Base-by-base conservation (phyloP, 2,329 filamentous ascomycete genomes). In the Davidsoniella australis region DNA sequence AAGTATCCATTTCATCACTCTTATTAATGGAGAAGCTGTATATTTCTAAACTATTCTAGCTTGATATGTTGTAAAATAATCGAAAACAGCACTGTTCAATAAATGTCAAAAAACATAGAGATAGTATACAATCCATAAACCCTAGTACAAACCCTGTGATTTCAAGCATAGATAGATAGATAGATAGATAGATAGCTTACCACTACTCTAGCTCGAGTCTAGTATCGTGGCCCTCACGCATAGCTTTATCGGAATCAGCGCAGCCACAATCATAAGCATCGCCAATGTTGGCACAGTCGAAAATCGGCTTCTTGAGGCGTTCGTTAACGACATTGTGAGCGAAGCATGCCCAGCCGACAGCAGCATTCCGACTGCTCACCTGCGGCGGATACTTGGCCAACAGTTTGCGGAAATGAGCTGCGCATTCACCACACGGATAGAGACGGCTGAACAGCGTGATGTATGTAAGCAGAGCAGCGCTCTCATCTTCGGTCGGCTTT, bases 191-290 rank as follows among this genome's bases (percentile, higher is more conserved):
- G n/a, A n/a, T n/a, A n/a, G n/a, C n/a, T n/a, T 40, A 20, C 12
- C 12, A 20, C 52, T 51, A 50, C 52, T 55, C 61, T 44, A 54
- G 56, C 38, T 56, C 57, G 41, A 60, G 58, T 18, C 55, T 59
- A 33, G 56, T 58, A 48, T 56, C 61, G 46, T 54, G 55, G 2
- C 56, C 59, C 44, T 57, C 55, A 51, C 59, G 58, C 57, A 63
- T 66, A 54, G 70, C 66, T 57, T 69, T 68, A 16, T 70, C 69
- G 53, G 78, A 76, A n/a, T 81, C 78, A 12, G 76, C 78, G 57
- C 79, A 83, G 0, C 79, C 79, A 58, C 79, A 83, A 59, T 83
- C 78, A 62, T 82, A 83, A 59, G 80, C 79, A 57, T 82, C 78
- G 14, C 78, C 78, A 58, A 83, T 78, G 26, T 77, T 74, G 51